These are phyloP conservation scores for Chaetomium sp. DNA, from an alignment of 2,329 filamentous ascomycete species.

Conservation along the genomic window DNA sequence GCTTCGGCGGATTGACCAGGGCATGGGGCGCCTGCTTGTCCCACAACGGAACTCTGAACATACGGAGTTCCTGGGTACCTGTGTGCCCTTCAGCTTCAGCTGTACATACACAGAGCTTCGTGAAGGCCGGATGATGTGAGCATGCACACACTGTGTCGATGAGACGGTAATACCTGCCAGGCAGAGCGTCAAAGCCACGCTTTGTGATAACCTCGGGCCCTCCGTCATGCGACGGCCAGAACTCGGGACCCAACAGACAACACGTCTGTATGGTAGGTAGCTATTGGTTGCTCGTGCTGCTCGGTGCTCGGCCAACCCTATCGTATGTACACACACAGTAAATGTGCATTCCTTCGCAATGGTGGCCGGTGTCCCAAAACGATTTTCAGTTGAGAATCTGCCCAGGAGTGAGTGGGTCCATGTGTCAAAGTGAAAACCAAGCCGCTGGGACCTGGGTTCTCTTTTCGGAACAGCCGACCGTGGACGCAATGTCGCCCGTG, in stretches of 20 bases:
- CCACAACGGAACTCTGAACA: slow-evolving; percentile 20
- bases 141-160: slow-evolving; percentile 19
- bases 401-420: slow-evolving; percentile 10
- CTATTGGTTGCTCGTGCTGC: neutral
- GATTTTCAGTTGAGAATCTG: neutral
- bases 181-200: slow-evolving; percentile 12
- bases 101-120: slow-evolving; percentile 11
- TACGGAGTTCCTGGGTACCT: slow-evolving; percentile 22
- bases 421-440: neutral
- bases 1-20: slow-evolving; percentile 28
- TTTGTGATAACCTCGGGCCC: neutral
- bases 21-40: slow-evolving; percentile 1
- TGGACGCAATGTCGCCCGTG: slow-evolving; percentile 4
- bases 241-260: neutral
- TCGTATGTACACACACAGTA: too few species aligned
- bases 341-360: neutral
- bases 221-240: neutral
- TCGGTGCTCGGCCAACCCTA: slow-evolving; percentile 7
- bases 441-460: slow-evolving; percentile 13
- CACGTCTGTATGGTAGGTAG: neutral
- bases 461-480: slow-evolving; percentile 10
- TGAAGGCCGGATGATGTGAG: slow-evolving; percentile 29
- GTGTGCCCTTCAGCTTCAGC: slow-evolving; percentile 12
- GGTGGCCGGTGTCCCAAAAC: neutral
- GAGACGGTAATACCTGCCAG: slow-evolving; percentile 10